Percentiles rank a stretch among this genome's conserved stretches.
Evolutionary conservation across 352 stramenopile genomes (phyloP).

Genomic region (Globisporangium cederbergense): DNA sequence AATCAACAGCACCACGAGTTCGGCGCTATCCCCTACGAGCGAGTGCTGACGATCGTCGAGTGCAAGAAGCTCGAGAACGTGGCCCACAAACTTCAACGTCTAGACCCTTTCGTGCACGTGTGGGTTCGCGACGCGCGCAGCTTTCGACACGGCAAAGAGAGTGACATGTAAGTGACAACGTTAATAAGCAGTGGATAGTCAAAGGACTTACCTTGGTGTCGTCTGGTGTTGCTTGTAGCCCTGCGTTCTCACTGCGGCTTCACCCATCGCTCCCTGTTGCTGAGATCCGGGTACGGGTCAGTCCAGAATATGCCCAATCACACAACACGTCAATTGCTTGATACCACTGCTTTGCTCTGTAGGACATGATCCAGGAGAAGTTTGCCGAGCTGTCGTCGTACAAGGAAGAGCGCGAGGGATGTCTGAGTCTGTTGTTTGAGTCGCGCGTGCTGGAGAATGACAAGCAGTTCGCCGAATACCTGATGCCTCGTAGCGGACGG

Average conservation of each 20-base stretch:
- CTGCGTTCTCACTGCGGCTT: slow-evolving; percentile 39
- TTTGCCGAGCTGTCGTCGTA: slow-evolving; percentile 42
- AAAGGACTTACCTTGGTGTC: slow-evolving; percentile 3
- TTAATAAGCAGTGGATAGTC: not conserved
- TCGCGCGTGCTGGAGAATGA: slow-evolving; percentile 37
- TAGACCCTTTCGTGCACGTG: slow-evolving; percentile 44
- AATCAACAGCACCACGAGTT: slow-evolving; percentile 6
- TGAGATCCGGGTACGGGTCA: slow-evolving; percentile 37
- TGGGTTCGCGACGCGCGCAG: slow-evolving; percentile 58
- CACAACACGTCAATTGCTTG: not conserved
- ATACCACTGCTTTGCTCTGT: not conserved
- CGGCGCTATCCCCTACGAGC: slow-evolving; percentile 34
- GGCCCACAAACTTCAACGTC: slow-evolving; percentile 17
- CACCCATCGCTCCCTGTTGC: slow-evolving; percentile 36
- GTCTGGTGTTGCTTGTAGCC: slow-evolving; percentile 12
- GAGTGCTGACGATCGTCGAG: slow-evolving; percentile 35
- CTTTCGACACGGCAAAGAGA: slow-evolving; percentile 44
- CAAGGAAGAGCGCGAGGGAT: slow-evolving; percentile 30
- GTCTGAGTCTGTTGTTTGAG: slow-evolving; percentile 42
- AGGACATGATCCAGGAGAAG: slow-evolving; percentile 45
- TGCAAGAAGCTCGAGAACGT: slow-evolving; percentile 37
- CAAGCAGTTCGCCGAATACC: slow-evolving; percentile 38
- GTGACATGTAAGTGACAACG: slow-evolving; percentile 25
- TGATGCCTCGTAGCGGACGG: slow-evolving; percentile 11
- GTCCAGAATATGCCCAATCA: not conserved